phyloP scores from a whole-genome alignment of 2,329 filamentous ascomycete genomes.

The Trichophyton schoenleinii region DNA sequence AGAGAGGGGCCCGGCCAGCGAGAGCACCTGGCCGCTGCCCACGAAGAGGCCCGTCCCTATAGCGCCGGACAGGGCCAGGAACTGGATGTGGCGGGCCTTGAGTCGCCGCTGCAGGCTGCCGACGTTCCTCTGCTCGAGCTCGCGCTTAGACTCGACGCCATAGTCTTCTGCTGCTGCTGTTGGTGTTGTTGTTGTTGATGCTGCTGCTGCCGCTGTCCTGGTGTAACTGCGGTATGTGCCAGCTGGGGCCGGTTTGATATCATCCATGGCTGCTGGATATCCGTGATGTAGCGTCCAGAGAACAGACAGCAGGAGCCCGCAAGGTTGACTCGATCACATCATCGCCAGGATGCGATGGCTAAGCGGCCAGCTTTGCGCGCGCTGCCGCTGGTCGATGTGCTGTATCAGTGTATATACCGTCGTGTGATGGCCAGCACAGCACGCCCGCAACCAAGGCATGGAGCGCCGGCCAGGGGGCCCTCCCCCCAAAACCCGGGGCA shows the following conservation, averaged over 20 bases:
- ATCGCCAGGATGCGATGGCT: not conserved
- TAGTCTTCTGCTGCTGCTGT: not conserved
- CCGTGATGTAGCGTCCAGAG: no score
- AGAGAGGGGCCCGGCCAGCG: constrained; percentile 23
- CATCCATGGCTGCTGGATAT: no score
- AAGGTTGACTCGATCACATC: not conserved
- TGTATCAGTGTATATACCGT: no score
- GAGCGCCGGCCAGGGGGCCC: not conserved
- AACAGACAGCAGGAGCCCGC: not conserved
- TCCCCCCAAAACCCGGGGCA: not conserved
- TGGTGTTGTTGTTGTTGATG: not conserved
- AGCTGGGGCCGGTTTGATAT: no score
- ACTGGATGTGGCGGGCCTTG: constrained; percentile 29
- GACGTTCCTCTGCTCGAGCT: not conserved
- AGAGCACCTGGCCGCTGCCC: constrained; percentile 23
- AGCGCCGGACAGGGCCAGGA: constrained; percentile 27
- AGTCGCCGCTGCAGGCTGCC: constrained; percentile 19
- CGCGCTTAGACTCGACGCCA: not conserved
- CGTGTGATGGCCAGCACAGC: not conserved
- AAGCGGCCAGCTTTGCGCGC: not conserved
- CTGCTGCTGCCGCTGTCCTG: not conserved
- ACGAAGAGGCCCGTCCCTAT: constrained; percentile 27
- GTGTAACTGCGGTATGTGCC: not conserved
- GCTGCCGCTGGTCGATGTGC: not conserved
- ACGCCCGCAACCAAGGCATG: not conserved